Conservation (phyloP, 441 rosid genomes). For the Sinapis alba region DNA sequence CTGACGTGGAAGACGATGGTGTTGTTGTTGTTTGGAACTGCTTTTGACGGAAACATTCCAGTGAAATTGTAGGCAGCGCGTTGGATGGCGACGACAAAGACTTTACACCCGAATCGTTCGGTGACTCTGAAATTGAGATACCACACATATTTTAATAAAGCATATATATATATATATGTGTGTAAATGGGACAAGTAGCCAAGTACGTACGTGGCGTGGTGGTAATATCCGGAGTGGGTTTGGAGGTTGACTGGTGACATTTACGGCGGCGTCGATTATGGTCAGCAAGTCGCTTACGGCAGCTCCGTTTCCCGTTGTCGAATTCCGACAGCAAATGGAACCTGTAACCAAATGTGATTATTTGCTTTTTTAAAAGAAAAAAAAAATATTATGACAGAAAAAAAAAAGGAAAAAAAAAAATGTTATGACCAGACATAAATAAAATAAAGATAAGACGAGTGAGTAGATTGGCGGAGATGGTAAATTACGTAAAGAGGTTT, state of each 20-base stretch:
- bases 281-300: slow-evolving; percentile 91
- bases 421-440: background rate
- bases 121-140: slow-evolving; percentile 8
- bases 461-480: background rate
- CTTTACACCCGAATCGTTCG: slow-evolving; percentile 58
- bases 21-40: slow-evolving; percentile 49
- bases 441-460: background rate
- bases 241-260: slow-evolving; percentile 54
- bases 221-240: slow-evolving; percentile 40
- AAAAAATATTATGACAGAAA: no score
- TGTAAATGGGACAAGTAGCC: background rate
- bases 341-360: slow-evolving; percentile 43
- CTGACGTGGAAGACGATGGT: slow-evolving; percentile 57
- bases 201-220: slow-evolving; percentile 47
- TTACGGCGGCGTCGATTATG: slow-evolving; percentile 93
- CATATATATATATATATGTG: background rate
- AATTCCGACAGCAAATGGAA: slow-evolving; percentile 89
- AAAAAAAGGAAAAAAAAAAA: background rate
- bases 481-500: background rate
- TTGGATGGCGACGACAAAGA: slow-evolving; percentile 64
- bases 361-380: background rate
- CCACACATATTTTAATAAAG: background rate
- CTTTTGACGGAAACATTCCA: slow-evolving; percentile 76
- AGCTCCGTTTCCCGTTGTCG: slow-evolving; percentile 97
- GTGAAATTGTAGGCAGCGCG: slow-evolving; percentile 62